These are phyloP conservation scores for Aspergillus ibericus DNA, from an alignment of 2,329 filamentous ascomycete species.

Conservation along the genomic window DNA sequence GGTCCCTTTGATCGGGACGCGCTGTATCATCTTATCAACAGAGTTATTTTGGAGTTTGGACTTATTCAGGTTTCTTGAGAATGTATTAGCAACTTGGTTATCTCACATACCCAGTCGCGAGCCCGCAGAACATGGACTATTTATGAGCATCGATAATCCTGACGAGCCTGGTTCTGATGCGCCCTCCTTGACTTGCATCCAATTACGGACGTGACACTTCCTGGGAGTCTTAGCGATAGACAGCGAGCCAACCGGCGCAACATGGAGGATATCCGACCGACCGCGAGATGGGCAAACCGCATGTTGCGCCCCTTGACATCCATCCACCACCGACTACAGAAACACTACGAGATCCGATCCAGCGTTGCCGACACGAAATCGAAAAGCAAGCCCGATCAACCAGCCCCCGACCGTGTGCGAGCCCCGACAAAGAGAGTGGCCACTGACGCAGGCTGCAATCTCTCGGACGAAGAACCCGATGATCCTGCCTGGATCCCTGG, in stretches of 20 bases:
- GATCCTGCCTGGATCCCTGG: constrained; percentile 45
- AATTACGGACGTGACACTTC: background rate
- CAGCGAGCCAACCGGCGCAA: constrained; percentile 6
- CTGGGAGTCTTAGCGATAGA: background rate
- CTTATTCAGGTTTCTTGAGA: background rate
- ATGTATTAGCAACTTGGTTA: background rate
- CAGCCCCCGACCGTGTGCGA: constrained; percentile 1
- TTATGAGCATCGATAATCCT: constrained; percentile 9
- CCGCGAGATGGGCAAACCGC: constrained; percentile 46
- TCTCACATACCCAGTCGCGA: background rate
- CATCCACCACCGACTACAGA: constrained; percentile 42
- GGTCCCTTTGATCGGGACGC: background rate
- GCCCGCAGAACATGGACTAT: constrained; percentile 12
- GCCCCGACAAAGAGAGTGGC: constrained; percentile 5
- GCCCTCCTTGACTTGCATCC: background rate
- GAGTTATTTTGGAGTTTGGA: background rate
- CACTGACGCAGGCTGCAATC: constrained; percentile 20
- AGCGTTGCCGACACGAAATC: constrained; percentile 27
- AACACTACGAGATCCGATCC: constrained; percentile 37
- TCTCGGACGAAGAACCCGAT: constrained; percentile 37
- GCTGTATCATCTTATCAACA: background rate
- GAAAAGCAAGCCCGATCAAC: constrained; percentile 13
- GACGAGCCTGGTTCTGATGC: constrained; percentile 6
- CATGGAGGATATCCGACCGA: constrained; percentile 42
- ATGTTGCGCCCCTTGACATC: constrained; percentile 45